Conservation (phyloP, 164 flowering plant species). For the Berberis thunbergii region DNA sequence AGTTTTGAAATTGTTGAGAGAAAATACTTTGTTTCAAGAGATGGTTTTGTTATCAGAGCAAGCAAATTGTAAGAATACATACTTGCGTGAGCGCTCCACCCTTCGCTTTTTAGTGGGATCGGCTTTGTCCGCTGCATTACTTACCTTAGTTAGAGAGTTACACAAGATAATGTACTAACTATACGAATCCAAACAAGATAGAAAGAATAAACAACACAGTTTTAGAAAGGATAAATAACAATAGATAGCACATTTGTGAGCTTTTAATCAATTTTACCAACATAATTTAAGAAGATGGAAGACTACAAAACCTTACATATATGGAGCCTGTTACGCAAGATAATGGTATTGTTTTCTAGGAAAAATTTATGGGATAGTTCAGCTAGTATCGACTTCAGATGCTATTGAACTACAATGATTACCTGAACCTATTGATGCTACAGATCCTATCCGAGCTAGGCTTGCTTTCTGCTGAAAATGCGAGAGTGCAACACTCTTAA, state of each 20-base stretch:
- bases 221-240: too few relatives aligned
- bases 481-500: neutral
- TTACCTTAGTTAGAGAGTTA: conserved; percentile 13
- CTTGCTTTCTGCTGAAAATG: conserved; percentile 38
- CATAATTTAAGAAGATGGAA: too few relatives aligned
- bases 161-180: conserved; percentile 1
- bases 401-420: conserved; percentile 3
- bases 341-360: too few relatives aligned
- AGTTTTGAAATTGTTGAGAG: neutral
- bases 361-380: too few relatives aligned
- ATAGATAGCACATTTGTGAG: too few relatives aligned
- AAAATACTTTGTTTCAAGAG: neutral
- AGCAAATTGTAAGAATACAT: conserved; percentile 18
- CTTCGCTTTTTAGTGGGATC: conserved; percentile 74
- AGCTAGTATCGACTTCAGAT: too few relatives aligned
- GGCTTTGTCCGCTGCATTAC: conserved; percentile 50
- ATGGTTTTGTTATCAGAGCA: neutral
- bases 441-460: conserved; percentile 58
- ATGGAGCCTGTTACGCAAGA: too few relatives aligned
- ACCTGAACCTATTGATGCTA: conserved; percentile 63
- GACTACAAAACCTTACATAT: too few relatives aligned
- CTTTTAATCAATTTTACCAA: too few relatives aligned
- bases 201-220: too few relatives aligned
- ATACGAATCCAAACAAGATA: neutral
- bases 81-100: conserved; percentile 82